Base-by-base conservation (phyloP, 768 basidiomycete genomes). In the Suillus spraguei region DNA sequence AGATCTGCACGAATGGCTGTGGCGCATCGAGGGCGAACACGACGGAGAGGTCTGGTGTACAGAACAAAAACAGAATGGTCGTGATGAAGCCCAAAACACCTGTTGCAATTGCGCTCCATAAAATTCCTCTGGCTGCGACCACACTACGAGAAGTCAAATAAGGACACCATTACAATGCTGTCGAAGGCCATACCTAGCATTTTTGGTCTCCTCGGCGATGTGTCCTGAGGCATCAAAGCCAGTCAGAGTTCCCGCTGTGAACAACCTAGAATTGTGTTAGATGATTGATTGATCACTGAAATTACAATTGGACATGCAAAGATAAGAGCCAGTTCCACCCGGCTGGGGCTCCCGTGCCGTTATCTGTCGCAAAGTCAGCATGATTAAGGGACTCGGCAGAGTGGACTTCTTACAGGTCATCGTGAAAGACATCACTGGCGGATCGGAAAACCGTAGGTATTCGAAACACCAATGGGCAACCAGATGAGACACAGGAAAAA, bases 281-380 rank as follows among this genome's bases (percentile, higher is more conserved):
- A 58, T 32, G 20, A 47, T 17, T 47, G 7, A 5, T 28, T 5
- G 24, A 58, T 60, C 32, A 38, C 39, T 47, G 16, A 63, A 22
- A 42, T 53, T 22, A 52, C 24, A 56, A 28, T 75, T 7, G 33
- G 4, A 76, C 84, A 59, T 67, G 93, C 92, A 94, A 93, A 5
- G 90, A 93, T 44, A 97, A 76, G 17, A 94, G 83, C 92, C 92
- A 97, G 69, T 95, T 96, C 95, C 94, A 96, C 5, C 85, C 92
- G 10, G 90, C 80, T 24, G 91, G 84, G 4, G 94, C 94, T 0
- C 92, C 92, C 1, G 94, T 95, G 33, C 93, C 94, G 69, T 96
- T 96, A 74, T 93, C 92, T 94, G 63, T 32, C 41, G 32, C 63
- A 55, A 41, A 44, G 36, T 66, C 28, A 61, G 50, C 14, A 50